phyloP scores from a whole-genome alignment of 73 alveolate genomes.

The Tetrahymena thermophila region DNA sequence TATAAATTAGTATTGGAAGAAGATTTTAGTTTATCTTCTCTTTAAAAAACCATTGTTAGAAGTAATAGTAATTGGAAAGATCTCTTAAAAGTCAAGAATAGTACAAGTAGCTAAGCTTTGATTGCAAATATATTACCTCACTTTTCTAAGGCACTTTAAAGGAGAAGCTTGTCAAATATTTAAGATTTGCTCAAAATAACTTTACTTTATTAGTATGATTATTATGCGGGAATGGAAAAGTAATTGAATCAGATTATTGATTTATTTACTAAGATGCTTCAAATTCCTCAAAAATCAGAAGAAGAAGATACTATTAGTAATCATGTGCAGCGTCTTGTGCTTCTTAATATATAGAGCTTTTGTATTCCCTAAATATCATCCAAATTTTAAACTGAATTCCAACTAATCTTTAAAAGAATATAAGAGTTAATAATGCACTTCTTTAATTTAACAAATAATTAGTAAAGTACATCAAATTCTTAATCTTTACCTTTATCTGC shows the following conservation, averaged over 20 bases:
- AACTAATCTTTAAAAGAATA: not conserved
- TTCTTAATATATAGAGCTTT: not conserved
- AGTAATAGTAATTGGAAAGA: not conserved
- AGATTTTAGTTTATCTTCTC: not conserved
- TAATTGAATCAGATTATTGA: not conserved
- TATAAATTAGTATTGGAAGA: not conserved
- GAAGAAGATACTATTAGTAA: not conserved
- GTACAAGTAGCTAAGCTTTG: not conserved
- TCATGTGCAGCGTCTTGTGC: not conserved
- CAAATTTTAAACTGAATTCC: not conserved
- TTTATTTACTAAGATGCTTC: not conserved
- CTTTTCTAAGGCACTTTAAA: not conserved
- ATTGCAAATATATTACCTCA: not conserved
- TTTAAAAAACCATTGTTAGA: not conserved
- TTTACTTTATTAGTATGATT: not conserved
- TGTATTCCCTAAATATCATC: not conserved
- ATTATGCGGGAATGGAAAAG: not conserved
- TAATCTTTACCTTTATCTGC: not conserved
- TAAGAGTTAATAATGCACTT: not conserved
- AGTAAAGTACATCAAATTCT: not conserved
- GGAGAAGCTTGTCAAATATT: not conserved
- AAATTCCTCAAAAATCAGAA: not conserved
- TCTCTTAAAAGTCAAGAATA: not conserved
- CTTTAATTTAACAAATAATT: not conserved
- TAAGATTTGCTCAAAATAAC: not conserved